Base-by-base conservation (phyloP, 331 rosid species). In the Rosa hybrid region DNA sequence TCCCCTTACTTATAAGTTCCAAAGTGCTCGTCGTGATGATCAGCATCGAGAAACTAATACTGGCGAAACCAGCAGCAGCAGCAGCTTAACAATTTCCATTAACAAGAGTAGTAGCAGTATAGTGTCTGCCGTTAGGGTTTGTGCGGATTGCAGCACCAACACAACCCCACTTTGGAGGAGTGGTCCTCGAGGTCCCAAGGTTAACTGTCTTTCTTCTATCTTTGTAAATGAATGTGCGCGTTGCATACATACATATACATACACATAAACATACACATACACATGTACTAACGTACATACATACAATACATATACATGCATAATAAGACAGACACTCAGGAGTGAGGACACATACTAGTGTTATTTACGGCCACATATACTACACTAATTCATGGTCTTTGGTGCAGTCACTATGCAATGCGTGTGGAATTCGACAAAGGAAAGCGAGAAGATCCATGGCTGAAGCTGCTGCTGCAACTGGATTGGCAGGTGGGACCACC, bases 101-200 rank as follows among this genome's bases (percentile, higher is more conserved):
- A 76, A 25, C 23, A 65, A 34, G 5, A 65, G 46, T 7, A 16
- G 71, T 12, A 16, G 6, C 17, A 49, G 25, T 81, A 72, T 18
- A 23, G 21, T 50, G 68, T 41, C 34, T 2, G 57, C 76, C 9
- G 67, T 71, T 91, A 90, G 98, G 95, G 95, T 90, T 91, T 94
- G 98, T 74, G 74, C 89, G 5, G 98, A 91, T 34, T 94, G 98
- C 75, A 83, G 83, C 72, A 91, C 98, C 34, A 90, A 74, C 74
- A 81, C 78, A 74, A 94, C 97, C 83, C 97, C 98, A 65, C 98
- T 94, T 71, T 94, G 95, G 98, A 87, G 97, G 71, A 89, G 95
- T 84, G 98, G 98, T 80, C 98, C 98, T 84, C 85, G 81, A 77
- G 98, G 97, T 71, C 98, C 98, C 75, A 93, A 91, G 98, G 98